These are phyloP conservation scores for Melanomma pulvis-pyrius DNA, from an alignment of 495 filamentous ascomycete species.

Conservation along the genomic window DNA sequence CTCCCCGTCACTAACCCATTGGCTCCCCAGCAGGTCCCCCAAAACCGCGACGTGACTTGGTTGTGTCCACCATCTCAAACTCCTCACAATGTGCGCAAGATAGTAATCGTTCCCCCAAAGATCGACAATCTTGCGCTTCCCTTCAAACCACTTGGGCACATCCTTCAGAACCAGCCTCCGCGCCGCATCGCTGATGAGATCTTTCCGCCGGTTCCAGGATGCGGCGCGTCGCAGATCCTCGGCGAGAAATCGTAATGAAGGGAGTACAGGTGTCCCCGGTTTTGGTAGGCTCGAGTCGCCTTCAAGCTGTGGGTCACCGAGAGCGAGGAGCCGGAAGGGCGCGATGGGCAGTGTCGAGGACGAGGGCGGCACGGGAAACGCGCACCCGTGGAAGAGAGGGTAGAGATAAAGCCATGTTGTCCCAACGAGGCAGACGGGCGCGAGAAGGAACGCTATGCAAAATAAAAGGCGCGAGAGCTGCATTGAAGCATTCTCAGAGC, in stretches of 20 bases:
- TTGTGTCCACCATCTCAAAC: constrained; percentile 72
- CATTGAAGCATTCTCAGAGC: constrained; percentile 45
- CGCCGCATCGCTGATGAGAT: constrained; percentile 38
- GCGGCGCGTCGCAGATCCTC: constrained; percentile 48
- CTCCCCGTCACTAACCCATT: constrained; percentile 88
- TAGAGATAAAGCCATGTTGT: constrained; percentile 87
- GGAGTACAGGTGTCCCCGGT: constrained; percentile 61
- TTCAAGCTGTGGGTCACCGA: constrained; percentile 94
- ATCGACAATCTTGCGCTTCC: constrained; percentile 77
- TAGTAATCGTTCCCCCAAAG: constrained; percentile 93
- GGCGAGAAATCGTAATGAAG: constrained; percentile 38
- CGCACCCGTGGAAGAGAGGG: constrained; percentile 78
- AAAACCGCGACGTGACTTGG: constrained; percentile 89
- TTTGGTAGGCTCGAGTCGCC: constrained; percentile 81
- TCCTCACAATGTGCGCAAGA: constrained; percentile 90
- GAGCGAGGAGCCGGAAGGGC: constrained; percentile 83
- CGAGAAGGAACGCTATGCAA: constrained; percentile 53
- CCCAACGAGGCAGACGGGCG: constrained; percentile 68
- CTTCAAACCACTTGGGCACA: constrained; percentile 62
- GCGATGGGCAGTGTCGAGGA: constrained; percentile 45
- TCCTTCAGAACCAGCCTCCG: constrained; percentile 59
- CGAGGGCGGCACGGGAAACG: constrained; percentile 59
- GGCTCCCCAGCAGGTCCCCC: constrained; percentile 91
- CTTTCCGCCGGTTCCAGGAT: constrained; percentile 25
- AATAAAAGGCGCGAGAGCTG: constrained; percentile 44